Conservation (phyloP, 768 basidiomycete species). For the Rhodotorula graminis region DNA sequence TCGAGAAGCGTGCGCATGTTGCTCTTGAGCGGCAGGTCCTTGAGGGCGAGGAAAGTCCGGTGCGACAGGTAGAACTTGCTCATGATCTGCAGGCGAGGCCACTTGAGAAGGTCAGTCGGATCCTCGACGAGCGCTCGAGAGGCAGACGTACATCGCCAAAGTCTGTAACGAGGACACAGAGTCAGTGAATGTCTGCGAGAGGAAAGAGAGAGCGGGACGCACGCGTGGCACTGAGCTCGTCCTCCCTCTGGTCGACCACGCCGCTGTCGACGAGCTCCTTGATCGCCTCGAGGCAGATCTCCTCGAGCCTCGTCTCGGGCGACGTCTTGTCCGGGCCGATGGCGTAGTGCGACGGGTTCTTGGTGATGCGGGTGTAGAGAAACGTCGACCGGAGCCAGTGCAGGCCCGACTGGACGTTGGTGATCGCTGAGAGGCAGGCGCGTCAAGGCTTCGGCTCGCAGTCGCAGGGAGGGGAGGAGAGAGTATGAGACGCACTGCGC, state of each 20-base stretch:
- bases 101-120: conserved; percentile 45
- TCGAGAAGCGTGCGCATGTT: conserved; percentile 53
- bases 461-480: background rate
- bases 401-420: conserved; percentile 62
- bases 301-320: conserved; percentile 52
- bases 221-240: conserved; percentile 21
- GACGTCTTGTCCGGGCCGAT: conserved; percentile 1
- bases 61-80: conserved; percentile 40
- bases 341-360: conserved; percentile 73
- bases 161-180: background rate
- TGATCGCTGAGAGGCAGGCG: conserved; percentile 54
- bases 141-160: conserved; percentile 53
- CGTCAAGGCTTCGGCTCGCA: conserved; percentile 48
- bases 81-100: conserved; percentile 31
- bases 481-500: background rate
- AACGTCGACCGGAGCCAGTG: conserved; percentile 81
- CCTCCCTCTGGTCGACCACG: conserved; percentile 48
- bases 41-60: conserved; percentile 66
- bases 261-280: conserved; percentile 47
- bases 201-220: background rate
- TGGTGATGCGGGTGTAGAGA: conserved; percentile 74
- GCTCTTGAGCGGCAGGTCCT: conserved; percentile 45
- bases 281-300: conserved; percentile 58
- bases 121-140: too few relatives aligned
- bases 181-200: background rate